A percentile compares a stretch with the other conserved stretches of the same genome.
Evolutionary conservation across 176 grass and related monocot species (phyloP).

Genomic region (Melocanna baccifera): DNA sequence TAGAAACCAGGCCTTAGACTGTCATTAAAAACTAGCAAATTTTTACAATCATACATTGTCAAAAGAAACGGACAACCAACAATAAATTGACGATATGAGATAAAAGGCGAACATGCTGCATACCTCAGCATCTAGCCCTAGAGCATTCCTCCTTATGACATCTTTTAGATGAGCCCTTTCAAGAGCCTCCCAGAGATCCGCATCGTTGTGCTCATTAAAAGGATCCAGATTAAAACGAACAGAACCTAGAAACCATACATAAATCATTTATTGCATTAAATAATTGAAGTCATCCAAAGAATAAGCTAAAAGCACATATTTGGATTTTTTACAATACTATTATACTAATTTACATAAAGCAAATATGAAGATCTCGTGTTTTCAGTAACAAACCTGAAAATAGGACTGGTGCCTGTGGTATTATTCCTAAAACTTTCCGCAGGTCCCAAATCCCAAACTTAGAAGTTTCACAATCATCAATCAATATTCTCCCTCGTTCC

Average conservation of each 20-base stretch:
- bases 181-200: slow-evolving; percentile 94
- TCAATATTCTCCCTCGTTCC: slow-evolving; percentile 73
- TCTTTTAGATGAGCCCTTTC: slow-evolving; percentile 99
- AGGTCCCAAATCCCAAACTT: slow-evolving; percentile 97
- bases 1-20: background rate
- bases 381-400: slow-evolving; percentile 82
- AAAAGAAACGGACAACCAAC: background rate
- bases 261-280: background rate
- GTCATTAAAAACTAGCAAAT: background rate
- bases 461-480: slow-evolving; percentile 80
- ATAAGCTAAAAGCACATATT: background rate
- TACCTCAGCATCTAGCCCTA: slow-evolving; percentile 94
- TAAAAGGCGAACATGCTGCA: slow-evolving; percentile 30
- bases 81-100: background rate
- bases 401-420: slow-evolving; percentile 89
- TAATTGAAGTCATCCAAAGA: background rate
- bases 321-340: background rate
- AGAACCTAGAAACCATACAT: slow-evolving; percentile 54
- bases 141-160: slow-evolving; percentile 77
- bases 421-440: slow-evolving; percentile 93
- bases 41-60: background rate
- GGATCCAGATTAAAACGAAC: slow-evolving; percentile 99
- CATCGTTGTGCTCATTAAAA: slow-evolving; percentile 96
- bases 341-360: background rate
- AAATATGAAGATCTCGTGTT: background rate